Percentiles rank a stretch among this genome's conserved stretches.
phyloP scores from a whole-genome alignment of 805 yeast genomes.

The Cyberlindnera veronae region DNA sequence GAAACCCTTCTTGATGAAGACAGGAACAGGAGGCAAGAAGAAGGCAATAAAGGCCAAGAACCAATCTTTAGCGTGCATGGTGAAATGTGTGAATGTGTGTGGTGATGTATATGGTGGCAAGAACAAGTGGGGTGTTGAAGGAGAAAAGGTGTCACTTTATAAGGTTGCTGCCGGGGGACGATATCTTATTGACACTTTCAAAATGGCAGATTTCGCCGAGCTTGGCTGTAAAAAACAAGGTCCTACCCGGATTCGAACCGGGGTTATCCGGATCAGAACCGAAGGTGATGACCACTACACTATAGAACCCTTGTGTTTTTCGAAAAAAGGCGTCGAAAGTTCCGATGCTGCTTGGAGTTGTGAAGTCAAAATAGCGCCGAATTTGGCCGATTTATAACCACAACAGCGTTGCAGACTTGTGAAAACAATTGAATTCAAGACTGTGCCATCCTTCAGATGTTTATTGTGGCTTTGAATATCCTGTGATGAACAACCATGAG shows the following conservation, averaged over 20 bases:
- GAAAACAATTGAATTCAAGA: no score
- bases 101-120: not conserved
- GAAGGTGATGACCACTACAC: constrained; percentile 32
- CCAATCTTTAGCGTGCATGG: constrained; percentile 50
- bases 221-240: constrained; percentile 16
- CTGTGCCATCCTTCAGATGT: no score
- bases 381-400: no score
- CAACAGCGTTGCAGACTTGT: no score
- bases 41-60: constrained; percentile 63
- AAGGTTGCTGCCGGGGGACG: not conserved
- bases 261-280: constrained; percentile 33
- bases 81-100: not conserved
- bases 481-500: no score
- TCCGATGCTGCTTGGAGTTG: no score
- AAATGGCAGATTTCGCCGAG: constrained; percentile 3
- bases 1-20: constrained; percentile 62
- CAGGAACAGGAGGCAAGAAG: constrained; percentile 71
- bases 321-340: no score
- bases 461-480: no score
- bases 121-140: not conserved
- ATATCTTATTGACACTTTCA: not conserved
- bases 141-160: not conserved
- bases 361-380: no score
- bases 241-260: constrained; percentile 35
- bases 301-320: constrained; percentile 20